A percentile compares a stretch with the other conserved stretches of the same genome.
These are phyloP conservation scores for Hypoxylon perforatum DNA, from an alignment of 495 filamentous ascomycete species.

Conservation along the genomic window DNA sequence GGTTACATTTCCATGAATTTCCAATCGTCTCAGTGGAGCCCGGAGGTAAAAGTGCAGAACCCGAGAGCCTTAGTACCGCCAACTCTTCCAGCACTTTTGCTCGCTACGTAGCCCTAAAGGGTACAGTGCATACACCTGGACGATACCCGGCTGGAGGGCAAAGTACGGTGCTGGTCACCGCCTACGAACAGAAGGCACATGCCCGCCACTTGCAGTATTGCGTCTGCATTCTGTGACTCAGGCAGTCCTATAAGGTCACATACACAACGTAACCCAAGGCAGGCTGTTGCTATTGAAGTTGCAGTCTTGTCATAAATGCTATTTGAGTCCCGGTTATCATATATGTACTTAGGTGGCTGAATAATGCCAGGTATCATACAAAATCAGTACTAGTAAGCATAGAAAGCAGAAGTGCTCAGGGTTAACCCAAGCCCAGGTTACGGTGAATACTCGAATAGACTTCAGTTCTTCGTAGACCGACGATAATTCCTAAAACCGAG, in stretches of 20 bases:
- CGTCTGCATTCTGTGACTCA: constrained; percentile 19
- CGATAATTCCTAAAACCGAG: too few relatives aligned
- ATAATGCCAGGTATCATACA: not conserved
- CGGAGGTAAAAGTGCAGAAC: constrained; percentile 30
- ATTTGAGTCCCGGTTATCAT: too few relatives aligned
- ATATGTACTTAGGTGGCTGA: too few relatives aligned
- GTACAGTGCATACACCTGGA: too few relatives aligned
- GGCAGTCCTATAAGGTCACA: constrained; percentile 9
- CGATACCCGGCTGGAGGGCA: too few relatives aligned
- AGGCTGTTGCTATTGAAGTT: not conserved
- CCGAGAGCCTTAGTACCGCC: constrained; percentile 25
- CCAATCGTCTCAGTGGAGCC: constrained; percentile 36
- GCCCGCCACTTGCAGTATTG: constrained; percentile 1
- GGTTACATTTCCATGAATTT: constrained; percentile 40
- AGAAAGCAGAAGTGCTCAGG: not conserved
- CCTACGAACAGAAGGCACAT: too few relatives aligned
- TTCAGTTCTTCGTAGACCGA: too few relatives aligned
- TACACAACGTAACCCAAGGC: not conserved
- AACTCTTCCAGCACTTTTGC: constrained; percentile 2
- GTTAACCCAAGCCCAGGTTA: too few relatives aligned
- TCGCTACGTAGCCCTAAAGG: not conserved
- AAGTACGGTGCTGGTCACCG: too few relatives aligned
- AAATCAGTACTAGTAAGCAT: not conserved
- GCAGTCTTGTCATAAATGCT: not conserved
- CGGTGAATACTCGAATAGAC: too few relatives aligned